phyloP scores from a whole-genome alignment of 495 filamentous ascomycete species.

The Chaetomium cochliodes region DNA sequence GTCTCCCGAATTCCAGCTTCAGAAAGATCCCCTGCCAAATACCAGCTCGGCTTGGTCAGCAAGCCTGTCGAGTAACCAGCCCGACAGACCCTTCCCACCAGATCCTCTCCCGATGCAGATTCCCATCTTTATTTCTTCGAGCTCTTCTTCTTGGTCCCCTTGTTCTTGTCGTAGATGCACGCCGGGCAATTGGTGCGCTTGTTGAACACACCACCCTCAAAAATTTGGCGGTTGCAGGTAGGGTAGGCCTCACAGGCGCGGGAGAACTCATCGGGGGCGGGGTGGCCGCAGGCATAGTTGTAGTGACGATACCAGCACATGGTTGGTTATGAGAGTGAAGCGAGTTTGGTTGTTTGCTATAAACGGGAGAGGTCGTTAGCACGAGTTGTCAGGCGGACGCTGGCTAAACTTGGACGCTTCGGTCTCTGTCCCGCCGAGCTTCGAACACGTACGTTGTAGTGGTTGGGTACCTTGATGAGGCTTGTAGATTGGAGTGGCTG shows the following conservation, averaged over 20 bases:
- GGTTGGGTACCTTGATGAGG: too few species aligned
- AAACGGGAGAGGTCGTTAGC: neutral
- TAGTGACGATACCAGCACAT: neutral
- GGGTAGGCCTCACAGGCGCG: neutral
- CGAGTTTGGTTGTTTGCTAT: neutral
- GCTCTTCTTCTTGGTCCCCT: neutral
- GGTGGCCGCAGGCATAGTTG: neutral
- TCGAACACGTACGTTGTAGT: too few species aligned
- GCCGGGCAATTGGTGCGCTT: neutral
- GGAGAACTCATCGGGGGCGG: too few species aligned
- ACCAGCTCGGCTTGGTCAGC: neutral
- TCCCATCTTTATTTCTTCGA: neutral
- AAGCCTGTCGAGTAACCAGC: neutral
- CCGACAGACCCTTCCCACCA: neutral
- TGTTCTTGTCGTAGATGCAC: neutral
- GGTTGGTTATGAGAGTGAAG: neutral
- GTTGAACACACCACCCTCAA: neutral
- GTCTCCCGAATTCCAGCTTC: neutral
- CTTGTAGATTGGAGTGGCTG: too few species aligned
- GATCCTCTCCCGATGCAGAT: neutral
- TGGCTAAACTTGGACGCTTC: too few species aligned
- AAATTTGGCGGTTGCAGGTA: neutral
- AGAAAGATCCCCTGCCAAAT: neutral
- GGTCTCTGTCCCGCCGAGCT: too few species aligned
- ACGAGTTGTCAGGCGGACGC: too few species aligned